phyloP scores from a whole-genome alignment of 2,329 filamentous ascomycete genomes.

The Tolypocladium guangdongense region DNA sequence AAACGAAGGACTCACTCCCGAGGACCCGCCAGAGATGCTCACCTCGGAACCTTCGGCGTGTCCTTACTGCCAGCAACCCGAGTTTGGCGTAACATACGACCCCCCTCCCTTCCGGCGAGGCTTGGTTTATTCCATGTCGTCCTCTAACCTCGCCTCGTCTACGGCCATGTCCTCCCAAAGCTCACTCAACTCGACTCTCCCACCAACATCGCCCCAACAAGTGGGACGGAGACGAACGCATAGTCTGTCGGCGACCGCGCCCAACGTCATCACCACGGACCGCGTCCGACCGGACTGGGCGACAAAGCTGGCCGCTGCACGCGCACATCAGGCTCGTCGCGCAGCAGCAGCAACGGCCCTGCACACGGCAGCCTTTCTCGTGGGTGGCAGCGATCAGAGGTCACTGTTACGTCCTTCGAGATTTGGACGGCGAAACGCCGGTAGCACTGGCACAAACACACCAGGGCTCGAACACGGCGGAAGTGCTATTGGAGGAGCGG shows the following conservation, averaged over 20 bases:
- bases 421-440: constrained; percentile 45
- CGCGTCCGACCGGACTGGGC: constrained; percentile 90
- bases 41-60: constrained; percentile 88
- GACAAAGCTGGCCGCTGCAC: constrained; percentile 73
- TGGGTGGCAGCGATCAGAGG: constrained; percentile 51
- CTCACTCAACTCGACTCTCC: constrained; percentile 54
- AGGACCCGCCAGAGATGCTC: constrained; percentile 51
- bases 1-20: constrained; percentile 27
- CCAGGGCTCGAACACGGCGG: constrained; percentile 12
- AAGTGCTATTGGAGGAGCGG: constrained; percentile 7
- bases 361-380: constrained; percentile 88
- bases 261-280: constrained; percentile 86
- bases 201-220: constrained; percentile 26
- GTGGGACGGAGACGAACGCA: constrained; percentile 37
- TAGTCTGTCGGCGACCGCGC: constrained; percentile 68
- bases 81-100: constrained; percentile 94
- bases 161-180: constrained; percentile 81
- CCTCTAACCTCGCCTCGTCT: constrained; percentile 26
- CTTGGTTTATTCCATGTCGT: constrained; percentile 51
- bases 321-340: constrained; percentile 72
- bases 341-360: constrained; percentile 89
- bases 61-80: constrained; percentile 88
- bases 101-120: constrained; percentile 82
- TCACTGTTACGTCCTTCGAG: constrained; percentile 35
- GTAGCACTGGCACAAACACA: constrained; percentile 21